Evolutionary conservation across 805 yeast genomes (phyloP).

Genomic region (Yarrowia yakushimensis): DNA sequence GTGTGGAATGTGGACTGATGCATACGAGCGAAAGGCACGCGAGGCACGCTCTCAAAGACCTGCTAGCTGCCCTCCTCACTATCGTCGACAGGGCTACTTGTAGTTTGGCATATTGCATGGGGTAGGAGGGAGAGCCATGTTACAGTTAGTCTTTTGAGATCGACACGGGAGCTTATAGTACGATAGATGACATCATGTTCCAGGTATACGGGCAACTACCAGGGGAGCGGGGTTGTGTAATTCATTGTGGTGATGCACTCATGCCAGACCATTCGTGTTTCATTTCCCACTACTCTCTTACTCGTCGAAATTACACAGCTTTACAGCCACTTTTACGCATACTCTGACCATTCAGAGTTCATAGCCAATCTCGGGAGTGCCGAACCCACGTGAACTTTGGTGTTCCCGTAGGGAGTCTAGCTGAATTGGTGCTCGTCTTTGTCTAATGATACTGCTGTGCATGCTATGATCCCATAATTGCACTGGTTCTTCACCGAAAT

Average conservation of each 20-base stretch:
- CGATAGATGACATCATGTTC: background rate
- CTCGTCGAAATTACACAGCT: no score
- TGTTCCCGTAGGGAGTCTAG: background rate
- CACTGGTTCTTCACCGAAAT: no score
- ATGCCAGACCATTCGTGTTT: no score
- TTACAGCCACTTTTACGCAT: no score
- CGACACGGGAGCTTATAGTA: background rate
- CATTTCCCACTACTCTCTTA: no score
- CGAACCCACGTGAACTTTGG: background rate
- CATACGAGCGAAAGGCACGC: background rate
- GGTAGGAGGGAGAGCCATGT: background rate
- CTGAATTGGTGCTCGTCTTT: no score
- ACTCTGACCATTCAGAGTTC: background rate
- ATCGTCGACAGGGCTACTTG: background rate
- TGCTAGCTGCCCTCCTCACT: background rate
- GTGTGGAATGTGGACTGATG: background rate
- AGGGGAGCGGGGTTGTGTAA: no score
- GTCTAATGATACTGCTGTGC: no score
- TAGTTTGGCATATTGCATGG: background rate
- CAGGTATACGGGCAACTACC: no score
- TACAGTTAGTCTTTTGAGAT: background rate
- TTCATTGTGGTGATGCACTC: no score
- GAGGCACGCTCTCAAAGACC: background rate
- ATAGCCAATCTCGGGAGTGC: background rate
- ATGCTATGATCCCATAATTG: no score